These are phyloP conservation scores for Thalassiosira mediterranea DNA, from an alignment of 352 stramenopile genomes.

Conservation along the genomic window DNA sequence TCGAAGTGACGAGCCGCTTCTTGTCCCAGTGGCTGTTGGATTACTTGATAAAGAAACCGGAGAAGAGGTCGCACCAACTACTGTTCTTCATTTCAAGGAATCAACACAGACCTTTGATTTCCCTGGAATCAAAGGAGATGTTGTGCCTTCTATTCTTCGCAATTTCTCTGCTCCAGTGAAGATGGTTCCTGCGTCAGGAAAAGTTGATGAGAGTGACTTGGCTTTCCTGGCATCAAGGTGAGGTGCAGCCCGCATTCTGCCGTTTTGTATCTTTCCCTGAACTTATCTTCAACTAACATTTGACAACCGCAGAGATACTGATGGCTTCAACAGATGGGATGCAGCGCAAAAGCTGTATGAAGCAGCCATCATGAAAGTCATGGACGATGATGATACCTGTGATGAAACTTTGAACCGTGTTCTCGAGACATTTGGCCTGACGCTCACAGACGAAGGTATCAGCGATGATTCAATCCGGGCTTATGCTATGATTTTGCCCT, in stretches of 20 bases:
- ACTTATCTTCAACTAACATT: too few relatives aligned
- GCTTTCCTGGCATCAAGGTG: slow-evolving; percentile 86
- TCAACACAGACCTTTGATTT: slow-evolving; percentile 83
- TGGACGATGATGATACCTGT: slow-evolving; percentile 34
- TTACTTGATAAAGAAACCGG: slow-evolving; percentile 84
- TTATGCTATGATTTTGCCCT: slow-evolving; percentile 72
- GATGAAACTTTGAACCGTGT: slow-evolving; percentile 59
- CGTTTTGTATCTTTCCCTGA: too few relatives aligned
- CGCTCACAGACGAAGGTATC: slow-evolving; percentile 50
- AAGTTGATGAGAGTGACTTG: slow-evolving; percentile 73
- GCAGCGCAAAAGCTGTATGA: slow-evolving; percentile 79
- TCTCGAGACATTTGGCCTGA: slow-evolving; percentile 64
- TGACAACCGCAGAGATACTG: slow-evolving; percentile 86
- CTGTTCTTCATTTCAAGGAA: slow-evolving; percentile 84
- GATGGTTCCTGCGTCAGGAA: slow-evolving; percentile 57
- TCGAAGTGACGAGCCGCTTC: slow-evolving; percentile 67
- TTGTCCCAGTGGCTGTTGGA: slow-evolving; percentile 86
- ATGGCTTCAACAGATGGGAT: slow-evolving; percentile 89
- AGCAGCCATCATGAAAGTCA: slow-evolving; percentile 70
- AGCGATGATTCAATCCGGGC: slow-evolving; percentile 79
- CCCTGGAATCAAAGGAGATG: slow-evolving; percentile 54
- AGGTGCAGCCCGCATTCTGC: too few relatives aligned
- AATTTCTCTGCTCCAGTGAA: slow-evolving; percentile 86
- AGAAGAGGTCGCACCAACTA: slow-evolving; percentile 78
- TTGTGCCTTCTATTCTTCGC: slow-evolving; percentile 85